Percentiles rank a stretch among this genome's conserved stretches.
phyloP scores from a whole-genome alignment of 2,329 filamentous ascomycete species.

The Calonectria fujianensis region DNA sequence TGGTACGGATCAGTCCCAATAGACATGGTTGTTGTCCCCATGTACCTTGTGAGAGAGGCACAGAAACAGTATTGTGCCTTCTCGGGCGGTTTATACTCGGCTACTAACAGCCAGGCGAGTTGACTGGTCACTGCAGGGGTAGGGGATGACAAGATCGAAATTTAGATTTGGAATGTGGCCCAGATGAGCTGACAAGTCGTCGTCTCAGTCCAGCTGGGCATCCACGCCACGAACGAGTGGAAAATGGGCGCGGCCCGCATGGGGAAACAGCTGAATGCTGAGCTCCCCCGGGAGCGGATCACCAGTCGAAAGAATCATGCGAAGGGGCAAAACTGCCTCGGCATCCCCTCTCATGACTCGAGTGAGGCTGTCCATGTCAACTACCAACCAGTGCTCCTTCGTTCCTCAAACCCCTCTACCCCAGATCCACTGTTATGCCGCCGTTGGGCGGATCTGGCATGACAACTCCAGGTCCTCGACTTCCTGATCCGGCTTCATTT shows the following conservation, averaged over 20 bases:
- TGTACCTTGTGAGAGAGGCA: slow-evolving; percentile 16
- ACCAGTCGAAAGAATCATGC: slow-evolving; percentile 23
- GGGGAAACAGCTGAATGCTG: slow-evolving; percentile 13
- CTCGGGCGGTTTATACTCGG: slow-evolving; percentile 33
- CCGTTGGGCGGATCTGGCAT: slow-evolving; percentile 52
- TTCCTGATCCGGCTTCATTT: slow-evolving; percentile 56
- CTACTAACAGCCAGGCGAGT: slow-evolving; percentile 30
- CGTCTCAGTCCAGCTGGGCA: slow-evolving; percentile 40
- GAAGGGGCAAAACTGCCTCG: slow-evolving; percentile 26
- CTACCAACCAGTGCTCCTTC: slow-evolving; percentile 14
- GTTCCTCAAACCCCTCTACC: slow-evolving; percentile 51
- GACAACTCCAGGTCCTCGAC: slow-evolving; percentile 41
- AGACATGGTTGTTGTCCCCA: slow-evolving; percentile 37
- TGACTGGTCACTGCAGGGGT: slow-evolving; percentile 46
- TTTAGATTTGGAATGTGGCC: slow-evolving; percentile 48
- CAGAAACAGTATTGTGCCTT: slow-evolving; percentile 25
- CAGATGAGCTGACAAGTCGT: slow-evolving; percentile 46
- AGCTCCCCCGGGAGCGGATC: slow-evolving; percentile 7
- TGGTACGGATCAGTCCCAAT: slow-evolving; percentile 39
- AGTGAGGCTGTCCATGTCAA: slow-evolving; percentile 33
- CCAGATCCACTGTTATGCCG: slow-evolving; percentile 54
- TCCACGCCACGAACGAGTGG: slow-evolving; percentile 34
- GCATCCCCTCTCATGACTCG: slow-evolving; percentile 21
- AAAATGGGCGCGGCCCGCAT: neutral
- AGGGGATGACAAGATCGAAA: slow-evolving; percentile 44